Evolutionary conservation across 768 basidiomycete genomes (phyloP), one percentile per base, ranked within the genome.

Genomic region (Pisolithus tinctorius): DNA sequence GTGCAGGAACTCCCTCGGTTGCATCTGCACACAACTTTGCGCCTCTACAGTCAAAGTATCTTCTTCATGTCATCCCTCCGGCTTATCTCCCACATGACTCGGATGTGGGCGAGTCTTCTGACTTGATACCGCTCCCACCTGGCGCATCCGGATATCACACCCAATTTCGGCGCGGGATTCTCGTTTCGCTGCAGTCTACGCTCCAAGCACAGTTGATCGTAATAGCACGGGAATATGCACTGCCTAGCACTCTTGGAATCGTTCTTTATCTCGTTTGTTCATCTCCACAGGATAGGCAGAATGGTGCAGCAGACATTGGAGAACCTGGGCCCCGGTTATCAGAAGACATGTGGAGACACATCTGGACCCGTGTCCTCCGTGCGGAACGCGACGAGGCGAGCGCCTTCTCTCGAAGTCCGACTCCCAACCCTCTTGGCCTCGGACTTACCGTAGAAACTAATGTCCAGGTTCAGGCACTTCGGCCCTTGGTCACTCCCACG

Each of bases 151-250:
- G 86, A n/a, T 88, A 88, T 58, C 85, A 89, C 55, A 74, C 79
- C 16, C 84, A 87, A 46, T 89, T 90, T 62, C 80, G 80, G 13
- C 80, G 94, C 26, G 94, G 94, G 7, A 84, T 82, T n/a, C 75
- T 98, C 11, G 80, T 97, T 4, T 86, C 93, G 0, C 75, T 98
- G 0, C 82, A 93, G 63, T 75, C 93, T 5, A 90, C 86, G 0
- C 71, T 98, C 1, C 84, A 90, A 39, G 78, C 83, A 1, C 94
- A 96, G 64, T 71, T 96, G 9, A 74, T 75, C 20, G 88, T 91
- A 6, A 96, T 98, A 47, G 93, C 94, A 13, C 85, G 84, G 67
- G 94, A 97, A 69, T 98, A 93, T 61, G 88, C 89, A 3, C 73
- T 98, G 16, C 94, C 94, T 1, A 91, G 86, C 58, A 90, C 88